Evolutionary conservation across 768 basidiomycete species (phyloP).

Genomic region (Kwoniella sp.): DNA sequence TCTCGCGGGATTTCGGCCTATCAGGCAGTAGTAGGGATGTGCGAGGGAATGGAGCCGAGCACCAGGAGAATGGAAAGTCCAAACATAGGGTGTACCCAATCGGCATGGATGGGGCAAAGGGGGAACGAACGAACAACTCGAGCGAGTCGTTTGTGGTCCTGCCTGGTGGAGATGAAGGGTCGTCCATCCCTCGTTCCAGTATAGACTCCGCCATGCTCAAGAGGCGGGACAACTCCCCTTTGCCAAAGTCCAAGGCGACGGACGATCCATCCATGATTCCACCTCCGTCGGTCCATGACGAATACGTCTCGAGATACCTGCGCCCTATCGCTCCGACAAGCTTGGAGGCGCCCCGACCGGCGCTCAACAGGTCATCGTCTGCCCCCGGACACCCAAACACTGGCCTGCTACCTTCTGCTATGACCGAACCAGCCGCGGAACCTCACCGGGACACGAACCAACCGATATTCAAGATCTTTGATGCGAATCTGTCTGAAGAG

Average conservation of each 20-base stretch:
- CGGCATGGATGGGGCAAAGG: neutral
- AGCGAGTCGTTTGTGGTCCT: constrained; percentile 9
- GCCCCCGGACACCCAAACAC: constrained; percentile 8
- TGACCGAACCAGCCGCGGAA: neutral
- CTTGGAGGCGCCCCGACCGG: constrained; percentile 6
- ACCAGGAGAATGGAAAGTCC: neutral
- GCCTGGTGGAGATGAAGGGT: constrained; percentile 2
- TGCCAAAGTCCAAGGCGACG: neutral
- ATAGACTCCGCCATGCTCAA: neutral
- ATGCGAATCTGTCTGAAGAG: constrained; percentile 26
- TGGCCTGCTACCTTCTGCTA: constrained; percentile 11
- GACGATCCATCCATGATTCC: constrained; percentile 17
- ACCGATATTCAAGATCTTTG: constrained; percentile 39
- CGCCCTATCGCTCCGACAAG: constrained; percentile 1
- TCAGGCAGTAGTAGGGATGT: neutral
- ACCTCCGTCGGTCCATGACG: constrained; percentile 28
- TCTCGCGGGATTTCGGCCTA: constrained; percentile 14
- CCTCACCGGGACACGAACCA: constrained; percentile 6
- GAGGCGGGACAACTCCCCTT: neutral
- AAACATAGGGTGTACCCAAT: neutral
- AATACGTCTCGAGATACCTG: constrained; percentile 28
- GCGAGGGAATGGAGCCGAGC: no score
- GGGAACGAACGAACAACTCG: neutral
- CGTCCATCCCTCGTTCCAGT: constrained; percentile 4
- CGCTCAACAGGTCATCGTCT: constrained; percentile 3